Evolutionary conservation across 352 stramenopile genomes (phyloP), one percentile per base, ranked within the genome.

Genomic region (Plasmopara muralis): DNA sequence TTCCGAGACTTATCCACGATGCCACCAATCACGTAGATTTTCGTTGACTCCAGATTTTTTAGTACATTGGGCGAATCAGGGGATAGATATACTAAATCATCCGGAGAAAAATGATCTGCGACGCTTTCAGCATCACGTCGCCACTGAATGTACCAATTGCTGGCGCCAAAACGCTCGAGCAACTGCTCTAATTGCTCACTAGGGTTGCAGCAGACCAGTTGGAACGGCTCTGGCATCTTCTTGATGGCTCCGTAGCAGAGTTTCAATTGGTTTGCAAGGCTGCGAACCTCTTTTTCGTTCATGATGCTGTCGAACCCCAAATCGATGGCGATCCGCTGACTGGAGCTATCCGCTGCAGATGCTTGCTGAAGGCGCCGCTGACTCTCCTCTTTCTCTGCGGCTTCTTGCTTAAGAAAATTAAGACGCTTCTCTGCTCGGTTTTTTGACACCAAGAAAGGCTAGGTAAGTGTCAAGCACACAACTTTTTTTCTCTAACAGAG

Each of bases 1-100:
- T 84, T 83, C 7, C 77, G 65, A 1, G 76, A 87, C 54, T 86
- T 86, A 61, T 91, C 81, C 18, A 91, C 77, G 46, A 91, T 89
- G 50, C 81, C 77, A 8, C 80, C 81, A 43, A 91, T 88, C 38
- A 91, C 76, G 43, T 91, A 91, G 47, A 77, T 83, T 57, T 88
- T 91, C 30, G 46, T 68, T 0, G 60, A 39, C 9, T 91, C 81
- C 37, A 89, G 68, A 44, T 65, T 69, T 13, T 62, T 41, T 5
- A 91, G 63, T 9, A 87, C 66, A 56, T 82, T 87, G 2, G 74
- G 62, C 12, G 81, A 85, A 57, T 91, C 81, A 0, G 81, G 81
- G 0, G 81, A 89, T 41, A 91, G 48, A 64, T 89, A 91, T 16
- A 91, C 76, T 5, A 91, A 55, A n/a, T 78, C 50, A 2, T 59